Percentiles rank a stretch among this genome's conserved stretches.
Evolutionary conservation across 176 grass and related monocot genomes (phyloP).

Genomic region (Tillandsia leiboldiana): DNA sequence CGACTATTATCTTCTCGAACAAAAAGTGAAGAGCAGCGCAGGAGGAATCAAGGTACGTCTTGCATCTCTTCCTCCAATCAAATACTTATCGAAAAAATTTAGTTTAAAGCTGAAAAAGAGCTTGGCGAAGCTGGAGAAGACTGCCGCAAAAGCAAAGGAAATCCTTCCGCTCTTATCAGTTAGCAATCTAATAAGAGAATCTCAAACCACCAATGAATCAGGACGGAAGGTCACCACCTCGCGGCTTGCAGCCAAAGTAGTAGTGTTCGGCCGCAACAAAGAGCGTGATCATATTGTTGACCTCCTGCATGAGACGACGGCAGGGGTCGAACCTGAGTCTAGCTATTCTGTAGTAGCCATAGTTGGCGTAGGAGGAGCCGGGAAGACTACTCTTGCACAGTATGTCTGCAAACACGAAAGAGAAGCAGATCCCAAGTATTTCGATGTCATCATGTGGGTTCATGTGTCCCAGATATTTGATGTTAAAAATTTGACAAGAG

Average conservation of each 20-base stretch:
- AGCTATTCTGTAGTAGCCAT: neutral
- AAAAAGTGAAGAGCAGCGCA: neutral
- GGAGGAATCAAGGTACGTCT: neutral
- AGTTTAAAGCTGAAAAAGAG: too few relatives aligned
- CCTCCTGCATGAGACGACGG: neutral
- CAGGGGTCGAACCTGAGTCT: neutral
- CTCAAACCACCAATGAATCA: neutral
- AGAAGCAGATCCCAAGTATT: neutral
- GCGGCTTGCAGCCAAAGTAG: neutral
- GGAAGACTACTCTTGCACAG: constrained; percentile 30
- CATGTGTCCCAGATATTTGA: constrained; percentile 25
- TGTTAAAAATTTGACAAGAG: constrained; percentile 1
- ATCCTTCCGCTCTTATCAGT: too few relatives aligned
- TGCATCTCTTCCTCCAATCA: neutral
- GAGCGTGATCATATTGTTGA: neutral
- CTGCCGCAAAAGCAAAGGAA: too few relatives aligned
- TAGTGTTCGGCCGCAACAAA: neutral
- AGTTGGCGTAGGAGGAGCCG: constrained; percentile 16
- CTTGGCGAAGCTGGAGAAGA: too few relatives aligned
- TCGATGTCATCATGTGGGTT: constrained; percentile 10
- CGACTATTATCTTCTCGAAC: neutral
- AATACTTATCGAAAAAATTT: neutral
- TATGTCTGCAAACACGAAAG: constrained; percentile 5
- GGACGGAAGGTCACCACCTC: neutral
- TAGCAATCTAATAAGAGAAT: too few relatives aligned